Evolutionary conservation across 2,329 filamentous ascomycete genomes (phyloP).

Genomic region (Botrytis paeoniae): DNA sequence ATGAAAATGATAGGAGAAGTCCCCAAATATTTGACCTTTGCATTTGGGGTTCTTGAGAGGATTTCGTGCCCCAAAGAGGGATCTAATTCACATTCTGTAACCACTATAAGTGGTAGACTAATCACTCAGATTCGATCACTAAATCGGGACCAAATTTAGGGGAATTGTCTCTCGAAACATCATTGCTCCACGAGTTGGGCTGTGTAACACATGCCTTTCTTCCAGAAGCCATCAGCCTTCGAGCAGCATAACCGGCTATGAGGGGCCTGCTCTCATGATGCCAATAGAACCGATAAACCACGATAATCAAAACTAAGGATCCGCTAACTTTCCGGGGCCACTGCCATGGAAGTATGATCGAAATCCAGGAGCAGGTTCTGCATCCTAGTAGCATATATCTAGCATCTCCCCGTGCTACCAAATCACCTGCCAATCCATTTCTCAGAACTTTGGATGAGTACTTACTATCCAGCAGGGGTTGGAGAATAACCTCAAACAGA

Average conservation of each 20-base stretch:
- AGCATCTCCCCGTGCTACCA: neutral
- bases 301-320: neutral
- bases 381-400: neutral
- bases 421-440: neutral
- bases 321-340: neutral
- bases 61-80: neutral
- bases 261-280: neutral
- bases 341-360: neutral
- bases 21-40: neutral
- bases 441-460: neutral
- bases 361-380: neutral
- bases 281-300: neutral
- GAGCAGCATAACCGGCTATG: neutral
- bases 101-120: too few relatives aligned
- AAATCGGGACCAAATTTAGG: neutral
- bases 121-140: too few relatives aligned
- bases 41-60: neutral
- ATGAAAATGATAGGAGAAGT: neutral
- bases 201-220: neutral
- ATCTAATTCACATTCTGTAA: too few relatives aligned
- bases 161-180: neutral
- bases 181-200: neutral
- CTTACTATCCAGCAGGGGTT: neutral
- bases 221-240: neutral
- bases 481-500: neutral